A percentile compares a stretch with the other conserved stretches of the same genome.
phyloP scores from a whole-genome alignment of 2,329 filamentous ascomycete genomes.

The Cordyceps fumosorosea region DNA sequence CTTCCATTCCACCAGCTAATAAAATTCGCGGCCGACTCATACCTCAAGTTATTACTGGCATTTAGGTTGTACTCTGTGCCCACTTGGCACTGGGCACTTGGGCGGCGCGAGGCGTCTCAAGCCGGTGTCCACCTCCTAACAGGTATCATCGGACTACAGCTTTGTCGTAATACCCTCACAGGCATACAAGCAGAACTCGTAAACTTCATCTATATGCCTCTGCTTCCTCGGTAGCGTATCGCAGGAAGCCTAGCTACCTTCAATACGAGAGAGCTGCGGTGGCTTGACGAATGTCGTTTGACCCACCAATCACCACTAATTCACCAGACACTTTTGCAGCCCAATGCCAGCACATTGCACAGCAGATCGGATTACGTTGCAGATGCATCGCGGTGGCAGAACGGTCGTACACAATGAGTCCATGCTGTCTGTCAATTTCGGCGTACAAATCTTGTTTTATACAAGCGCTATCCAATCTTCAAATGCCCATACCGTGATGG shows the following conservation, averaged over 20 bases:
- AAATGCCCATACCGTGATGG: neutral
- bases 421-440: neutral
- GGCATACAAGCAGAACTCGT: neutral
- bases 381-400: too few relatives aligned
- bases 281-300: too few relatives aligned
- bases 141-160: neutral
- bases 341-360: too few relatives aligned
- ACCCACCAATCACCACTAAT: too few relatives aligned
- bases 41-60: neutral
- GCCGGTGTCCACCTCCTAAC: neutral
- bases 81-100: neutral
- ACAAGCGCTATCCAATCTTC: neutral
- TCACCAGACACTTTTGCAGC: too few relatives aligned
- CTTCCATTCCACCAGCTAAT: constrained; percentile 1
- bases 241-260: too few relatives aligned
- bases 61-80: neutral
- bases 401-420: too few relatives aligned
- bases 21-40: neutral
- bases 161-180: neutral
- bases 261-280: too few relatives aligned
- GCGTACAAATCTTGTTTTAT: neutral
- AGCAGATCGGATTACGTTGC: too few relatives aligned
- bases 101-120: neutral
- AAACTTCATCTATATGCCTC: too few relatives aligned
- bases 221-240: too few relatives aligned